Percentiles rank a stretch among this genome's conserved stretches.
phyloP scores from a whole-genome alignment of 305 asterid species.

The Fraxinus platypoda region DNA sequence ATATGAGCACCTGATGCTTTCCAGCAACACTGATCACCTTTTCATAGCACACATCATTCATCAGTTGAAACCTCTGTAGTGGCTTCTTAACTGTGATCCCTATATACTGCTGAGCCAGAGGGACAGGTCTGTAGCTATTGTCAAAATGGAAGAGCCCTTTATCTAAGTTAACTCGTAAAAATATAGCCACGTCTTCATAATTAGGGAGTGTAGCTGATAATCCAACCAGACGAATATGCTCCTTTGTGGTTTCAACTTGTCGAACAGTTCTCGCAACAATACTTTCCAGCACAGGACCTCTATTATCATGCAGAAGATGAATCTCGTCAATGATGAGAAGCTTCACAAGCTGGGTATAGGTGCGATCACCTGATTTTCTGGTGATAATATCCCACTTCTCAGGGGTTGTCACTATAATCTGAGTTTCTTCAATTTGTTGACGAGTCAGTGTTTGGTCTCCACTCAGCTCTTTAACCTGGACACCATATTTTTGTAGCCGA shows the following conservation, averaged over 20 bases:
- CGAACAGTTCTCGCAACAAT: slow-evolving; percentile 92
- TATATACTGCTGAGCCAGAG: slow-evolving; percentile 85
- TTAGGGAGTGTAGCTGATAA: slow-evolving; percentile 94
- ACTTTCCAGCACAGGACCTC: slow-evolving; percentile 97
- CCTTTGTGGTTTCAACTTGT: slow-evolving; percentile 83
- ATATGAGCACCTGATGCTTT: slow-evolving; percentile 89
- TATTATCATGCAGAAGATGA: slow-evolving; percentile 87
- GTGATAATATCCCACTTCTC: slow-evolving; percentile 99
- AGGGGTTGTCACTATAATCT: slow-evolving; percentile 90
- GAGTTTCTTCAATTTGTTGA: slow-evolving; percentile 96
- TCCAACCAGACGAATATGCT: slow-evolving; percentile 88
- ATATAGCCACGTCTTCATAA: slow-evolving; percentile 77
- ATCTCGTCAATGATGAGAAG: slow-evolving; percentile 89
- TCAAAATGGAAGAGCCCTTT: slow-evolving; percentile 93
- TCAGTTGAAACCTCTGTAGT: slow-evolving; percentile 88
- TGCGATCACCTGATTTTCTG: slow-evolving; percentile 92
- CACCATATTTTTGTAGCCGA: slow-evolving; percentile 76
- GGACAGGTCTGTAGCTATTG: slow-evolving; percentile 92
- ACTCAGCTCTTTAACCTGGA: slow-evolving; percentile 83
- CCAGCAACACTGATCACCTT: slow-evolving; percentile 83
- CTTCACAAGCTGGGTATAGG: slow-evolving; percentile 92
- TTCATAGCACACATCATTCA: slow-evolving; percentile 93
- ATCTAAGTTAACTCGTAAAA: slow-evolving; percentile 65
- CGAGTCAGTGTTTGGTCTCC: slow-evolving; percentile 91
- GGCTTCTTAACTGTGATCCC: slow-evolving; percentile 95